Evolutionary conservation across 345 rosid genomes (phyloP), one percentile per base, ranked within the genome.

Genomic region (Linum trigynum): DNA sequence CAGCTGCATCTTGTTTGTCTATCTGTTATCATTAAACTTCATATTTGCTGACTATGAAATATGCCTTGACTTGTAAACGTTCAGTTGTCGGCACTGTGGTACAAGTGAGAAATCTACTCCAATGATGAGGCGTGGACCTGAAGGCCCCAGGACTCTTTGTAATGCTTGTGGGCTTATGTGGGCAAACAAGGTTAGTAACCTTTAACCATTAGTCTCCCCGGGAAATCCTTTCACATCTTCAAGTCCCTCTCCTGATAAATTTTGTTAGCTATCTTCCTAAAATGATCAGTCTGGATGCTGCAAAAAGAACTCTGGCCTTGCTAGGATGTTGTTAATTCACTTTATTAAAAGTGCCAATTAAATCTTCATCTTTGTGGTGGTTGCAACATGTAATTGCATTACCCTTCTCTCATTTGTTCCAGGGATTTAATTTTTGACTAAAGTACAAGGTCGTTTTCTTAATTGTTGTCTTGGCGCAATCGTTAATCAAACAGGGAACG

Each of bases 91-190:
- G 7, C 89, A 82, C 61, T 84, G 89, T 71, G 86, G 89, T 67
- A 84, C 67, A n/a, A 62, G 73, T 40, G 89, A 82, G 77, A 84
- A 80, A 77, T 75, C 81, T 62, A 82, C 86, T 23, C 86, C 89
- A 66, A 84, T 82, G 89, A 84, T 84, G 89, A 71, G 89, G 50
- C 86, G 86, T 38, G 89, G 89, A 75, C 89, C 89, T 67, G 85
- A 77, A 77, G 89, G 89, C 39, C 89, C 89, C 48, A 84, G 89
- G 75, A 84, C 84, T 53, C 89, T 84, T 73, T 84, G 89, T 76
- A 84, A 84, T 75, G 89, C 89, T 9, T 84, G 89, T 74, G 89
- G 89, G 65, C 86, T 84, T 64, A 84, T 82, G 86, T 84, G 89
- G 89, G 89, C 89, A 67, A 84, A 84, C 70, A 84, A 84, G 85